Evolutionary conservation across 2,329 filamentous ascomycete genomes (phyloP), one percentile per base, ranked within the genome.

Genomic region (Cadophora sp.): DNA sequence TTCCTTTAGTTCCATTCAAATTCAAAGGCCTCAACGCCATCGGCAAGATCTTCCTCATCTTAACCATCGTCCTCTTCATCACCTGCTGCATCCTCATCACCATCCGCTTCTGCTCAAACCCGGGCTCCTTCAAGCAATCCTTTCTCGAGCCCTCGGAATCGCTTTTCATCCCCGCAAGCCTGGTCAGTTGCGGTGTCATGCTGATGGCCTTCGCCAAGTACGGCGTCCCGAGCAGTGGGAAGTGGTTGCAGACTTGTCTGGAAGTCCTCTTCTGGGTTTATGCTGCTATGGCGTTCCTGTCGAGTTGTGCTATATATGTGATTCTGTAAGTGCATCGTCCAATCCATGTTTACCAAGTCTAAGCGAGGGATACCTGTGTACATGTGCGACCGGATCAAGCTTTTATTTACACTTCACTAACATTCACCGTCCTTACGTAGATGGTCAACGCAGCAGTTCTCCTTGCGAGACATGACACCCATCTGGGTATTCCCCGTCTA

Each of bases 111-210:
- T 40, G 26, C 37, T 46, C 37, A 3, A 14, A n/a, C 9, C 59
- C 29, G 14, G 59, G 59, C n/a, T 62, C 59, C 9, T 62, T 62
- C 59, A 48, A 43, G 59, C 31, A 48, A 29, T 62, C 59, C 24
- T 62, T 62, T 16, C 59, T 43, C n/a, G 59, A 62, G 59, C 59
- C 59, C 22, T 62, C 59, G 26, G 59, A 62, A 26, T 62, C 59
- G 2, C 40, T 62, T 3, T 62, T 62, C 59, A 62, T 62, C 22
- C 59, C 59, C 6, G 59, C 59, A 4, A 62, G 59, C 37, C 37
- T 62, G 12, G 37, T 62, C 8, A 43, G 34, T 24, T 34, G 31
- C 9, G 59, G 59, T 26, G 37, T 62, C 11, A 62, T 62, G 24
- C 59, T 62, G 14, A 62, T 48, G 59, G 37, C 59, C 2, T 40